These are phyloP conservation scores for Didymella lethalis DNA, from an alignment of 2,329 filamentous ascomycete species.

Conservation along the genomic window DNA sequence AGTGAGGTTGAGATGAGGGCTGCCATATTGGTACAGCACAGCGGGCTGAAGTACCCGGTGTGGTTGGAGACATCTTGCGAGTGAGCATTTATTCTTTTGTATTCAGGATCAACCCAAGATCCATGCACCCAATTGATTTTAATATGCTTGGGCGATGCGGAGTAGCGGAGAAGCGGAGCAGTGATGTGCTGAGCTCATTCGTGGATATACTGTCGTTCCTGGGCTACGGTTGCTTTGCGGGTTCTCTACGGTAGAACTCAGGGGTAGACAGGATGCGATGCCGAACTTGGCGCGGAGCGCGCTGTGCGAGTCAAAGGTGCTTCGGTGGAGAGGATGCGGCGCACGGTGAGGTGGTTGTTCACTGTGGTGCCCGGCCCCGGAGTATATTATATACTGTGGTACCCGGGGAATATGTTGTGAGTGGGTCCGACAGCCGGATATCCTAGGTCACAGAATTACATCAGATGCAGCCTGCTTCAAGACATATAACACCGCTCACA, in stretches of 20 bases:
- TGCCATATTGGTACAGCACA: constrained; percentile 22
- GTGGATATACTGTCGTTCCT: constrained; percentile 8
- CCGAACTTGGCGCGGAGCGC: constrained; percentile 7
- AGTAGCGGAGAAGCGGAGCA: not conserved
- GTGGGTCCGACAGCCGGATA: no score
- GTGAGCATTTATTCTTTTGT: not conserved
- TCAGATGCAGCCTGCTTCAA: no score
- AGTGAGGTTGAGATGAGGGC: constrained; percentile 16
- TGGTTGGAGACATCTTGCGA: constrained; percentile 2
- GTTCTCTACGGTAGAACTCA: constrained; percentile 4
- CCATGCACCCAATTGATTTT: not conserved
- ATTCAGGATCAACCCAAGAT: not conserved
- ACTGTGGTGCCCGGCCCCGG: no score
- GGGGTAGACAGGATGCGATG: constrained; percentile 2
- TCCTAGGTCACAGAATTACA: no score
- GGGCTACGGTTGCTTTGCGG: constrained; percentile 3
- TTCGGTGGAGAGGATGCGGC: constrained; percentile 5
- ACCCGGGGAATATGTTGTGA: no score
- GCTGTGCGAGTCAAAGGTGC: constrained; percentile 9
- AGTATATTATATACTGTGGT: no score
- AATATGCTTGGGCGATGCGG: not conserved
- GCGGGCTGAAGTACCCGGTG: constrained; percentile 1
- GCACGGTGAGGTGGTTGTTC: constrained; percentile 3
- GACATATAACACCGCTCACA: no score
- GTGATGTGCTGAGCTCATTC: constrained; percentile 15